Evolutionary conservation across 208 protist genomes (phyloP).

Genomic region (Trypanosoma boissoni): DNA sequence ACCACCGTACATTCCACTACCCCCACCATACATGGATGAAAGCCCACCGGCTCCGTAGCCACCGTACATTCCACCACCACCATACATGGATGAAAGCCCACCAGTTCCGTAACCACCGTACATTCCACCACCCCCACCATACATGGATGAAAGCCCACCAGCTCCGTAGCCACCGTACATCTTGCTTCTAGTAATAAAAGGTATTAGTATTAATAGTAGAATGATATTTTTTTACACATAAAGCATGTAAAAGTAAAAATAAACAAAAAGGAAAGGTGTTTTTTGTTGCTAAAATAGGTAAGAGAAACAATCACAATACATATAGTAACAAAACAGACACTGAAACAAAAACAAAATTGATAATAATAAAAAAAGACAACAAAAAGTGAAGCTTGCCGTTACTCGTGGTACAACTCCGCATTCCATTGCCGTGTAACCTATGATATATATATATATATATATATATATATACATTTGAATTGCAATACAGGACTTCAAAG

Average conservation of each 20-base stretch:
- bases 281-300: neutral
- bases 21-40: constrained; percentile 39
- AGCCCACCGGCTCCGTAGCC: constrained; percentile 36
- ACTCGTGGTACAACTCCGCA: too few species aligned
- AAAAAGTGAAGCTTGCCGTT: constrained; percentile 1
- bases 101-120: constrained; percentile 26
- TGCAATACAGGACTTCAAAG: too few species aligned
- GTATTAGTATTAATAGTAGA: neutral
- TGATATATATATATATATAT: constrained; percentile 8
- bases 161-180: constrained; percentile 10
- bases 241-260: neutral
- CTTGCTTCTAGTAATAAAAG: constrained; percentile 7
- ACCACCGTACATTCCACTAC: constrained; percentile 17
- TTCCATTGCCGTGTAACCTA: neutral
- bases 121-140: constrained; percentile 17
- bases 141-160: constrained; percentile 19
- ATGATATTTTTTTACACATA: neutral
- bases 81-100: constrained; percentile 43
- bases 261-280: constrained; percentile 1
- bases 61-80: constrained; percentile 29
- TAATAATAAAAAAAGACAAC: constrained; percentile 7
- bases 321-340: neutral
- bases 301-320: neutral
- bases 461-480: constrained; percentile 10
- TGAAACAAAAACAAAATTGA: neutral